Conservation (phyloP, 108 stramenopile genomes). For the Cylindrotheca closterium region DNA sequence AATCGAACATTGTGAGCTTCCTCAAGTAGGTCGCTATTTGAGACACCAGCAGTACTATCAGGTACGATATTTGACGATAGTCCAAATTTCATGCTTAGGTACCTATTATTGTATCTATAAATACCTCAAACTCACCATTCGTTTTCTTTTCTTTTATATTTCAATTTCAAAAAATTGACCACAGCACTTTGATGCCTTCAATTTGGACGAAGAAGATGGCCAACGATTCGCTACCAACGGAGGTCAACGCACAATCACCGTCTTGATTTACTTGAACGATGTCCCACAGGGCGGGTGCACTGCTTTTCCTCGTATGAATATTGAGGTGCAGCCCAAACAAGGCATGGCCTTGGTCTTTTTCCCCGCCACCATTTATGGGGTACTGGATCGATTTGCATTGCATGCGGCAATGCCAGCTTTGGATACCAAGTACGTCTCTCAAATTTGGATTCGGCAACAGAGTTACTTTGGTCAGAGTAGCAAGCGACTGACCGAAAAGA, state of each 20-base stretch:
- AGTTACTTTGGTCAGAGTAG: slow-evolving; percentile 76
- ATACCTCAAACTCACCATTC: too few relatives aligned
- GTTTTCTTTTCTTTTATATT: too few relatives aligned
- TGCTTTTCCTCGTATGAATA: slow-evolving; percentile 75
- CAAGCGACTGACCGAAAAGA: slow-evolving; percentile 60
- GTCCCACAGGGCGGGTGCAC: slow-evolving; percentile 86
- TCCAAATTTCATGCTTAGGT: neutral
- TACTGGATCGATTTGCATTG: slow-evolving; percentile 83
- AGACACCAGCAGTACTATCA: slow-evolving; percentile 79
- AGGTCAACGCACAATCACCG: slow-evolving; percentile 95
- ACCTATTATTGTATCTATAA: neutral
- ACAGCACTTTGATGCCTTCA: slow-evolving; percentile 88
- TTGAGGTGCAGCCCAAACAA: slow-evolving; percentile 64
- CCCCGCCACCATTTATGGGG: slow-evolving; percentile 90
- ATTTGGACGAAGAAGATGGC: slow-evolving; percentile 84
- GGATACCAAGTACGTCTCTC: slow-evolving; percentile 92
- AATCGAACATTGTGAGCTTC: slow-evolving; percentile 82
- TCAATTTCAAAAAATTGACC: too few relatives aligned
- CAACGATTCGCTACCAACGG: slow-evolving; percentile 83
- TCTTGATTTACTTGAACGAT: slow-evolving; percentile 94
- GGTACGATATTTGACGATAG: slow-evolving; percentile 8
- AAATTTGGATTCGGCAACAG: slow-evolving; percentile 96
- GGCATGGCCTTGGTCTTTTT: slow-evolving; percentile 96
- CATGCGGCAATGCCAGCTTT: slow-evolving; percentile 91
- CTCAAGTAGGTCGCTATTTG: slow-evolving; percentile 92